phyloP scores from a whole-genome alignment of 164 flowering plant genomes.

The Stephania yunnanensis region DNA sequence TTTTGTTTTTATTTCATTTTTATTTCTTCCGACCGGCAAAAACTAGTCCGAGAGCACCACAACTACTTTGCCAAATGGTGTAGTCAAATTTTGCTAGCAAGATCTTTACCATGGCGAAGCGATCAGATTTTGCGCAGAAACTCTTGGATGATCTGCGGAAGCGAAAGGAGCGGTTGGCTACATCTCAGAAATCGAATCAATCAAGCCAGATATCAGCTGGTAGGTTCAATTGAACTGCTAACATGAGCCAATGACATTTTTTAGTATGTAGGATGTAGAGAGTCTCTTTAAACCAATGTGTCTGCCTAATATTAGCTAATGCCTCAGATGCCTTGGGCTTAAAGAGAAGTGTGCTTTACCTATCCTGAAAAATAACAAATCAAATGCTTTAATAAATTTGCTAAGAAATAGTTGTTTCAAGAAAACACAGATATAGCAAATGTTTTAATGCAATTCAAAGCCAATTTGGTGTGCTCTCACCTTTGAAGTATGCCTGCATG shows the following conservation, averaged over 20 bases:
- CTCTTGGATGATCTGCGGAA: constrained; percentile 70
- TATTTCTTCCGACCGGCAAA: constrained; percentile 3
- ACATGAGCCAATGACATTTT: not conserved
- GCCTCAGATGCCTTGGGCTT: not conserved
- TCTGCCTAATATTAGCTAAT: not conserved
- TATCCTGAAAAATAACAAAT: not conserved
- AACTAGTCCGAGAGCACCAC: not conserved
- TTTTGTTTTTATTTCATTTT: too few species aligned
- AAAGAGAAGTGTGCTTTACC: not conserved
- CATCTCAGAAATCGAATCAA: constrained; percentile 34
- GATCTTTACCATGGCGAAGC: constrained; percentile 42
- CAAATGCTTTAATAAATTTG: not conserved
- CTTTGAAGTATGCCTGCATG: not conserved
- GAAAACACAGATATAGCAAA: not conserved
- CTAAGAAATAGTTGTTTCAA: not conserved
- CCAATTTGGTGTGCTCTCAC: not conserved
- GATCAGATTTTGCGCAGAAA: constrained; percentile 83
- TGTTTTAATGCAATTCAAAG: not conserved
- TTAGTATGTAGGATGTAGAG: not conserved
- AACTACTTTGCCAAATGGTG: not conserved
- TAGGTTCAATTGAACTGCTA: constrained; percentile 17
- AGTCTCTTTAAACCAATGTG: not conserved
- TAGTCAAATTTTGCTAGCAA: not conserved
- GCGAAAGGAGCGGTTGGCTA: constrained; percentile 66
- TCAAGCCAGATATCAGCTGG: constrained; percentile 31